Evolutionary conservation across 2,329 filamentous ascomycete genomes (phyloP).

Genomic region (Penicillium sp.): DNA sequence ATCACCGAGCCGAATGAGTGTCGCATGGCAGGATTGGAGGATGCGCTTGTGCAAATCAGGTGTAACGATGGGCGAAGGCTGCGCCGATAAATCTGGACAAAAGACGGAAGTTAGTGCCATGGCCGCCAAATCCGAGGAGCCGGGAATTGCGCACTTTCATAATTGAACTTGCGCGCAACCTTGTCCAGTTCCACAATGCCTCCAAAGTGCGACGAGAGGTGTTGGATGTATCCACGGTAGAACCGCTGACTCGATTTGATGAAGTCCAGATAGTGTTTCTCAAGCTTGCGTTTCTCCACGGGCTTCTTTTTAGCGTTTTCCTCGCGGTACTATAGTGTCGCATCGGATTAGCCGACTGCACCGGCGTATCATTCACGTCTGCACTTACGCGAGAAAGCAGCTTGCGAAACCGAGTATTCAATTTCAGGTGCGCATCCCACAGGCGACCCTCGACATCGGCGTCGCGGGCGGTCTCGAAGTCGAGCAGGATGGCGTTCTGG

Average conservation of each 20-base stretch:
- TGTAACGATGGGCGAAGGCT: conserved; percentile 48
- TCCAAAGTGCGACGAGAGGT: conserved; percentile 62
- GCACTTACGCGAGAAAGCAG: conserved; percentile 56
- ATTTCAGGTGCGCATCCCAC: conserved; percentile 74
- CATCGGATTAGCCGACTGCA: conserved; percentile 6
- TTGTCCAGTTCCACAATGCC: conserved; percentile 58
- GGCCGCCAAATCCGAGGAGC: background rate
- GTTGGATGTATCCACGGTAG: conserved; percentile 81
- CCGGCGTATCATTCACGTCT: background rate
- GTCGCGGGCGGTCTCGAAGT: conserved; percentile 51
- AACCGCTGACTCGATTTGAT: conserved; percentile 85
- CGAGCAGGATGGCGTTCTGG: conserved; percentile 68
- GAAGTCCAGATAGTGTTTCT: conserved; percentile 78
- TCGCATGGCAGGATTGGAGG: conserved; percentile 73
- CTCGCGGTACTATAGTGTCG: conserved; percentile 46
- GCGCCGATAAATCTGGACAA: conserved; percentile 41
- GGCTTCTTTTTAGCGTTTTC: conserved; percentile 53
- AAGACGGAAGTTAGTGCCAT: background rate
- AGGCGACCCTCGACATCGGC: conserved; percentile 67
- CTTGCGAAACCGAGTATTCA: conserved; percentile 76
- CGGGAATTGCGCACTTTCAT: conserved; percentile 42
- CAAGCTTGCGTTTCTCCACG: conserved; percentile 70
- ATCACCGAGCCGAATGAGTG: conserved; percentile 84
- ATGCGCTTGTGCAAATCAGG: conserved; percentile 58
- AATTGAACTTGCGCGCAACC: conserved; percentile 53